Evolutionary conservation across 2,329 filamentous ascomycete genomes (phyloP), one percentile per base, ranked within the genome.

Genomic region (Colletotrichum musae): DNA sequence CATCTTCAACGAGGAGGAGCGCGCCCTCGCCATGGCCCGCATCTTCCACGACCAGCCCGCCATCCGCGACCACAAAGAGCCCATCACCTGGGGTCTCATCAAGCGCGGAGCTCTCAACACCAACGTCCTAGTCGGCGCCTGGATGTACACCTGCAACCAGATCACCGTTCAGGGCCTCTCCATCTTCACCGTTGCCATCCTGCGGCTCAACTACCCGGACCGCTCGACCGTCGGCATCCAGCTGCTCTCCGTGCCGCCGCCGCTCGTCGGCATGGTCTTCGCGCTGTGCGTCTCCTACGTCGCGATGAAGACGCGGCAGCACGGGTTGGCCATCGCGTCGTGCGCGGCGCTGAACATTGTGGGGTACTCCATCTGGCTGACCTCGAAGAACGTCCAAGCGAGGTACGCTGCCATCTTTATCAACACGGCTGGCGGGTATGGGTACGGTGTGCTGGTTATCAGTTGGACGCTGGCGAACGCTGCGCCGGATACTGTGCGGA

Each of bases 151-250:
- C 36, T 72, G 72, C 47, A 61, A 73, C 51, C 72, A 73, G 47
- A 70, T 92, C 72, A 92, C 90, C 0, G 90, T 92, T 4, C 89
- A 91, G 74, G 89, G 89, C 9, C 82, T 92, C 1, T 88, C 87
- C 13, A 92, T 92, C 82, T 92, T 92, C 77, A 81, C 85, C 0
- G 89, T 90, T 0, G 91, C 89, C 0, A 92, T 92, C 63, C 88
- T 92, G 60, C 79, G 79, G 39, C 73, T 75, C 28, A 76, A 76
- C 64, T 76, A 74, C 43, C 74, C 74, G 5, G 73, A 69, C 21
- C 73, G 68, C 15, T 72, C 73, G 3, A 73, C 72, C 1, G 68
- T 75, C 1, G 68, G 75, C 51, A 76, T 76, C 28, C 74, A 75
- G 64, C 71, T 76, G 10, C 63, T 76, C 5, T 75, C 74, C 4